A percentile compares a stretch with the other conserved stretches of the same genome.
Evolutionary conservation across 2,329 filamentous ascomycete genomes (phyloP).

Genomic region (Talaromyces sp.): DNA sequence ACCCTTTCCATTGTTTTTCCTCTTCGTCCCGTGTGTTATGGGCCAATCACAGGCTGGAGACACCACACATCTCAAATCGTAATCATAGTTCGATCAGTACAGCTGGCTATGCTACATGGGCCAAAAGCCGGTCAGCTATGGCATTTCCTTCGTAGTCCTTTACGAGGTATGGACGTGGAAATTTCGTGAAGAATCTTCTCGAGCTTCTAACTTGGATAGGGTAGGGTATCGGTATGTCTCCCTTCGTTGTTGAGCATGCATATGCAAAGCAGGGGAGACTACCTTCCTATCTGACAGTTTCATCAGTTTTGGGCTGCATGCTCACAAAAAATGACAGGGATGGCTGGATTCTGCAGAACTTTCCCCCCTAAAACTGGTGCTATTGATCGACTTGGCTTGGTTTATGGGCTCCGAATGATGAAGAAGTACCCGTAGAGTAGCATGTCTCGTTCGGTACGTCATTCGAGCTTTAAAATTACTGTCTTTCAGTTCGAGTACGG

Average conservation of each 20-base stretch:
- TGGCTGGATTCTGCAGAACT: conserved; percentile 7
- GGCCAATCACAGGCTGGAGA: conserved; percentile 3
- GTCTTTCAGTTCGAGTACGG: neutral
- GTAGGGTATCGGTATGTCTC: neutral
- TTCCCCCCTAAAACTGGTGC: neutral
- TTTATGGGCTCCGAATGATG: neutral
- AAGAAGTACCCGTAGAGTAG: neutral
- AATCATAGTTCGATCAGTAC: neutral
- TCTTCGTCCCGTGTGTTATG: neutral
- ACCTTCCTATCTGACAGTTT: neutral
- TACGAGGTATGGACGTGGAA: neutral
- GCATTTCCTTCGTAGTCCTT: neutral
- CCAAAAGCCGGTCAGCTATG: neutral
- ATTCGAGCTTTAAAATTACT: neutral
- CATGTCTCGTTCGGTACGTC: neutral
- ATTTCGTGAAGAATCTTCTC: neutral
- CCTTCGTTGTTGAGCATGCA: neutral
- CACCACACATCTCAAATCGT: neutral
- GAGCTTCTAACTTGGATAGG: neutral
- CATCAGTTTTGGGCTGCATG: neutral
- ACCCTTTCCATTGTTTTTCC: neutral
- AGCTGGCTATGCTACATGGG: neutral
- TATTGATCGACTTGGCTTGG: neutral
- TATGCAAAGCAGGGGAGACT: conserved; percentile 8
- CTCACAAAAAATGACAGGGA: conserved; percentile 7